Conservation (phyloP, 257 asterid genomes). For the Pogostemon cablin region DNA sequence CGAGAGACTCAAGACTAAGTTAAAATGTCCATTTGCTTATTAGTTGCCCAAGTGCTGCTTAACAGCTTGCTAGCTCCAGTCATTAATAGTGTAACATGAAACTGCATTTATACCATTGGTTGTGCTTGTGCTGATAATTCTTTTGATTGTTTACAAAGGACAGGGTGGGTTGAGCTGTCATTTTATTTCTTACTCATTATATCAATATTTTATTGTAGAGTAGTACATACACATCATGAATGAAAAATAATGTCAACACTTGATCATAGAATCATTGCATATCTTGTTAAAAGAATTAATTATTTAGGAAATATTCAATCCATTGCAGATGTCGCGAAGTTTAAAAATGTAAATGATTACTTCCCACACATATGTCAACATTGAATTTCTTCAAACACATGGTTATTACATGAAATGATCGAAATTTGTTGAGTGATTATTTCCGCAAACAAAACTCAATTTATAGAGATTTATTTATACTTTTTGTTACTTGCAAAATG, state of each 20-base stretch:
- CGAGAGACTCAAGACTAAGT: neutral
- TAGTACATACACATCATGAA: neutral
- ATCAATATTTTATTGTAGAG: too few species aligned
- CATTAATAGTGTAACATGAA: neutral
- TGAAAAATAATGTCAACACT: neutral
- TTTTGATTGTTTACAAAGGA: neutral
- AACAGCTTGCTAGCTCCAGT: slow-evolving; percentile 20
- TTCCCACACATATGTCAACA: neutral
- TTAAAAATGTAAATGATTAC: neutral
- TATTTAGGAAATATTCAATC: neutral
- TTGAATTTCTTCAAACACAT: neutral
- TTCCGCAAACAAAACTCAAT: neutral
- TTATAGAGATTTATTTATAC: neutral
- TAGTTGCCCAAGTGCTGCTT: neutral
- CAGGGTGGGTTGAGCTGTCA: neutral
- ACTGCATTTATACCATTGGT: neutral
- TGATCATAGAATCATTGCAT: neutral
- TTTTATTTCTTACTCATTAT: slow-evolving; percentile 14
- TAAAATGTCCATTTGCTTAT: neutral
- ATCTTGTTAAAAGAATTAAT: neutral
- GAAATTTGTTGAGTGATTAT: neutral
- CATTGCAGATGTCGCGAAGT: neutral
- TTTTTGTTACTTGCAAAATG: neutral
- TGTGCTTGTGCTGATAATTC: neutral
- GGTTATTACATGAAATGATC: neutral